Evolutionary conservation across 129 eudicot species (phyloP).

Genomic region (Artemisia argyi): DNA sequence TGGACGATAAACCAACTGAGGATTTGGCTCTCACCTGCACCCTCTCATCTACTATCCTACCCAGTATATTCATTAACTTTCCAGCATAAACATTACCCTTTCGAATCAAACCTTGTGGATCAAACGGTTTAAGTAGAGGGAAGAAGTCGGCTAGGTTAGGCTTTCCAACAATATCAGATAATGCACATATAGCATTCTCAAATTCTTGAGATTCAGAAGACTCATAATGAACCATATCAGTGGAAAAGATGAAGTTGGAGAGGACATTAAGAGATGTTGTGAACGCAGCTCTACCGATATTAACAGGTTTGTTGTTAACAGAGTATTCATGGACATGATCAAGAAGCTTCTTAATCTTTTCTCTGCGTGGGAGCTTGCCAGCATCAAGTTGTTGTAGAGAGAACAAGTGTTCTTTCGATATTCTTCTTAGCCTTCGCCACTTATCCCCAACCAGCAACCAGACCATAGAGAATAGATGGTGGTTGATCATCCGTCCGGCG

Average conservation of each 20-base stretch:
- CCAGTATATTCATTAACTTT: slow-evolving; percentile 7
- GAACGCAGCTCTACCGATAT: slow-evolving; percentile 17
- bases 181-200: slow-evolving; percentile 11
- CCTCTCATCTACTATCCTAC: slow-evolving; percentile 2
- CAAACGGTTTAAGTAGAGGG: slow-evolving; percentile 23
- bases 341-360: neutral
- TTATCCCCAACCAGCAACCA: neutral
- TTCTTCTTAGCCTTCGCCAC: slow-evolving; percentile 9
- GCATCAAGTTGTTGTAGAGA: neutral
- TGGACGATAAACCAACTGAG: neutral
- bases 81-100: neutral
- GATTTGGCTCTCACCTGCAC: slow-evolving; percentile 16
- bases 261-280: slow-evolving; percentile 7
- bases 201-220: slow-evolving; percentile 16
- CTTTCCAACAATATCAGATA: slow-evolving; percentile 16
- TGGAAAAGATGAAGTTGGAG: slow-evolving; percentile 19
- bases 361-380: neutral
- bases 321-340: neutral
- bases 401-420: slow-evolving; percentile 7
- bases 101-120: slow-evolving; percentile 19
- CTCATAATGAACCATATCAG: slow-evolving; percentile 23
- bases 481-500: neutral
- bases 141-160: slow-evolving; percentile 17
- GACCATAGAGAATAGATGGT: slow-evolving; percentile 3
- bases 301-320: neutral